Evolutionary conservation across 441 rosid genomes (phyloP).

Genomic region (Erodium trifolium): DNA sequence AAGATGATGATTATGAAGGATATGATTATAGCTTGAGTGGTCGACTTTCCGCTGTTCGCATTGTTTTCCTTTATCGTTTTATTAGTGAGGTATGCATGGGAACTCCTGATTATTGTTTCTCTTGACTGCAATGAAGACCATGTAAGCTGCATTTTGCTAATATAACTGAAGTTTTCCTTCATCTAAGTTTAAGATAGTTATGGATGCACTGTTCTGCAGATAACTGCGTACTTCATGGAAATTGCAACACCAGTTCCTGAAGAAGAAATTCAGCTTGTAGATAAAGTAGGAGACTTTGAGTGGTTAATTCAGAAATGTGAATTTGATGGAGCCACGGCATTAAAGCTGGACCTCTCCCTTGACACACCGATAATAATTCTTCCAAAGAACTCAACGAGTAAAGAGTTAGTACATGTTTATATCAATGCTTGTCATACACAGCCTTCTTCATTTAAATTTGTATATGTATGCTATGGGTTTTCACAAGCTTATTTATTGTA

Average conservation of each 20-base stretch:
- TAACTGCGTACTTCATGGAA: slow-evolving; percentile 90
- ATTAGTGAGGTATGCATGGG: slow-evolving; percentile 81
- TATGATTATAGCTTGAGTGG: slow-evolving; percentile 91
- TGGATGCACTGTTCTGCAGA: slow-evolving; percentile 41
- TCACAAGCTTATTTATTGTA: neutral
- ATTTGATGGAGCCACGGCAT: slow-evolving; percentile 90
- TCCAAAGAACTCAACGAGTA: slow-evolving; percentile 81
- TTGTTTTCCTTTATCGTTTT: slow-evolving; percentile 93
- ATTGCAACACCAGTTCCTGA: slow-evolving; percentile 93
- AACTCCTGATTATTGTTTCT: slow-evolving; percentile 12
- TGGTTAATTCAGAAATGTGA: slow-evolving; percentile 95
- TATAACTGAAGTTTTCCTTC: neutral
- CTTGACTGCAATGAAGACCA: neutral
- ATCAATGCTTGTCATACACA: slow-evolving; percentile 15
- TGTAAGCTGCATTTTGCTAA: neutral
- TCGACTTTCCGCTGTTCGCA: slow-evolving; percentile 89
- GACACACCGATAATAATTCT: slow-evolving; percentile 92
- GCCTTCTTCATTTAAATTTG: slow-evolving; percentile 9
- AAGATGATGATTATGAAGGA: slow-evolving; percentile 98
- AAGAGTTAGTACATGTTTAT: slow-evolving; percentile 56
- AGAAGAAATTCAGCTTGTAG: slow-evolving; percentile 95
- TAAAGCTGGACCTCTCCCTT: slow-evolving; percentile 90
- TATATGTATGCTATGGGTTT: neutral
- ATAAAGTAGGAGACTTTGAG: slow-evolving; percentile 98
- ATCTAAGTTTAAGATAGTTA: slow-evolving; percentile 17